Evolutionary conservation across 768 basidiomycete genomes (phyloP), one percentile per base, ranked within the genome.

Genomic region (Collybiopsis confluens): DNA sequence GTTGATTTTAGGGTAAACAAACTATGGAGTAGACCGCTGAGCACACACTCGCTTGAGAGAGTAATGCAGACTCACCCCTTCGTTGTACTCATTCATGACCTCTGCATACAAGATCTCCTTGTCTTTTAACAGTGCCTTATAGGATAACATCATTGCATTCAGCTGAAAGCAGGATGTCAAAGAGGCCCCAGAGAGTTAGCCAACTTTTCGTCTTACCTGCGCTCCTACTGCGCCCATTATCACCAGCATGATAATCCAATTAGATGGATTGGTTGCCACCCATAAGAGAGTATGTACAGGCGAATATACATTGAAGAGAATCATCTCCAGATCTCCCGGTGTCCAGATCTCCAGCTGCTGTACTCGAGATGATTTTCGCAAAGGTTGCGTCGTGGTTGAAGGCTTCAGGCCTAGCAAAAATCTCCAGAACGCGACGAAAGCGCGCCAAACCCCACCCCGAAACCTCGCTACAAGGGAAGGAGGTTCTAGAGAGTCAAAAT

Each of bases 1-100:
- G 61, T 88, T 85, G 56, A 90, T 67, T 56, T 85, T 81, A n/a
- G 91, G 92, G 60, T 87, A 81, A 2, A 93, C 91, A 64, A 90
- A 93, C 90, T 93, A 53, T 23, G 11, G 33, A 27, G 18, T 27
- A 18, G 52, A n/a, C 16, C 33, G 24, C 10, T 43, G 15, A 50
- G 33, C 59, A 21, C 56, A 40, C n/a, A 18, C 28, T 10, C 20
- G 6, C 6, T 23, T 11, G 4, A 15, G 53, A 11, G 10, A 16
- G 18, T 1, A 28, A 37, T 11, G 8, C 16, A 3, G 2, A 75
- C 83, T 36, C 58, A 90, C 91, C 69, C 80, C 82, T 65, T 83
- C 74, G 57, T 93, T 88, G 61, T 93, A 93, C 67, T 93, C 91
- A 61, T 83, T 80, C 78, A 93, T 76, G 16, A 92, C 88, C 64